Conservation (phyloP, 140 eudicot species). For the Bidens hawaiensis region DNA sequence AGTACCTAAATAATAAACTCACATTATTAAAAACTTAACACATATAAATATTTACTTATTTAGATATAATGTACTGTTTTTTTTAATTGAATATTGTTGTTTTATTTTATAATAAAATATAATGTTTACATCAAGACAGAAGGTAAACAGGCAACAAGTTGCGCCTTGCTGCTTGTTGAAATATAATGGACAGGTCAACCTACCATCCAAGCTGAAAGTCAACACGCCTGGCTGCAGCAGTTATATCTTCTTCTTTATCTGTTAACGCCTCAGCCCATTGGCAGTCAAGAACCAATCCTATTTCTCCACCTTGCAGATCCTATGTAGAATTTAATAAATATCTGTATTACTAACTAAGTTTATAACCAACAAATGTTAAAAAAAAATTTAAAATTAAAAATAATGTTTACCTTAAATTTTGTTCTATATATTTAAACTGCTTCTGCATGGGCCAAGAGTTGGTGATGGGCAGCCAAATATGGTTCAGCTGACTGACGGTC, state of each 20-base stretch:
- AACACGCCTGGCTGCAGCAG: slow-evolving; percentile 66
- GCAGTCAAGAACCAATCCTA: slow-evolving; percentile 72
- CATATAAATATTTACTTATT: not conserved
- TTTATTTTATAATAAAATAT: too few relatives aligned
- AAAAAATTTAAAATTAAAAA: not conserved
- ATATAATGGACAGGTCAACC: not conserved
- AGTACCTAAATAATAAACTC: slow-evolving; percentile 37
- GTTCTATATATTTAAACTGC: slow-evolving; percentile 69
- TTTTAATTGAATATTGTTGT: too few relatives aligned
- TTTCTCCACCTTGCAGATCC: slow-evolving; percentile 70
- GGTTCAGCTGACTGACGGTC: slow-evolving; percentile 52
- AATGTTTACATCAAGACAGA: too few relatives aligned
- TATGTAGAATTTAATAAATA: slow-evolving; percentile 5
- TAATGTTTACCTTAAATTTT: slow-evolving; percentile 47
- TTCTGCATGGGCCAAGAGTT: slow-evolving; percentile 80
- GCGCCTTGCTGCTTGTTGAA: too few relatives aligned
- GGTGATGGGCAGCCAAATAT: slow-evolving; percentile 74
- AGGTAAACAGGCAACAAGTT: too few relatives aligned
- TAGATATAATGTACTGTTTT: not conserved
- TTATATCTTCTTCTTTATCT: slow-evolving; percentile 51
- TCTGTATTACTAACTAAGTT: not conserved
- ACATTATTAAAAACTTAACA: not conserved
- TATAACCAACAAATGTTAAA: not conserved
- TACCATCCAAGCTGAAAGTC: slow-evolving; percentile 90
- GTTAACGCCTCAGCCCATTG: slow-evolving; percentile 78